phyloP scores from a whole-genome alignment of 2,329 filamentous ascomycete species.

The Penicillium nordicum region DNA sequence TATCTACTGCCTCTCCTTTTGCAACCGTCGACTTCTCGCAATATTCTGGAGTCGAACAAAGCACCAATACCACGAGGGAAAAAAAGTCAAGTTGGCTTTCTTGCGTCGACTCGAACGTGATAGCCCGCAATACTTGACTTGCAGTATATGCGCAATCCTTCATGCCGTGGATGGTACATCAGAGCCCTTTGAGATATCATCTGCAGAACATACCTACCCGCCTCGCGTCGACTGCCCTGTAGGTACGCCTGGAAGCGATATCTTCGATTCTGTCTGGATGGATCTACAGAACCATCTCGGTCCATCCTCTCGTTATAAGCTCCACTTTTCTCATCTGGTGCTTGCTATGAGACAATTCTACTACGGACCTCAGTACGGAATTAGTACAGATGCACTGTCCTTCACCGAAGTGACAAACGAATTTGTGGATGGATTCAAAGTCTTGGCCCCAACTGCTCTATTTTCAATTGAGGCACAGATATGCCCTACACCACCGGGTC shows the following conservation, averaged over 20 bases:
- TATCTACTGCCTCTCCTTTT: background rate
- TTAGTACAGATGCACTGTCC: background rate
- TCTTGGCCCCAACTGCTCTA: background rate
- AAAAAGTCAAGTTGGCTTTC: background rate
- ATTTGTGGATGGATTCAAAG: accelerated
- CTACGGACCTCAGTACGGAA: background rate
- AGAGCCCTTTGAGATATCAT: background rate
- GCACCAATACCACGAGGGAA: background rate
- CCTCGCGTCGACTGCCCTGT: background rate
- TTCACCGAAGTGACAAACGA: background rate
- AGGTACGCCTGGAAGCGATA: accelerated
- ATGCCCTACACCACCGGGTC: background rate
- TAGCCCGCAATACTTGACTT: background rate
- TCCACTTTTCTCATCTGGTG: background rate
- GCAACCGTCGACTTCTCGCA: background rate
- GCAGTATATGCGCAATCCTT: background rate
- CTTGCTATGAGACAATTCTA: background rate
- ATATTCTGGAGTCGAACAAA: background rate
- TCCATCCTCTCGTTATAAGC: background rate
- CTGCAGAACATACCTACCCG: background rate
- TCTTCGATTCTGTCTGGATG: background rate
- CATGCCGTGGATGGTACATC: background rate
- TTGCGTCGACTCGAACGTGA: background rate
- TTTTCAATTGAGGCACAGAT: background rate
- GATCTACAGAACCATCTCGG: background rate